A percentile compares a stretch with the other conserved stretches of the same genome.
Evolutionary conservation across 2,329 filamentous ascomycete species (phyloP).

Genomic region (Catunica adiposa): DNA sequence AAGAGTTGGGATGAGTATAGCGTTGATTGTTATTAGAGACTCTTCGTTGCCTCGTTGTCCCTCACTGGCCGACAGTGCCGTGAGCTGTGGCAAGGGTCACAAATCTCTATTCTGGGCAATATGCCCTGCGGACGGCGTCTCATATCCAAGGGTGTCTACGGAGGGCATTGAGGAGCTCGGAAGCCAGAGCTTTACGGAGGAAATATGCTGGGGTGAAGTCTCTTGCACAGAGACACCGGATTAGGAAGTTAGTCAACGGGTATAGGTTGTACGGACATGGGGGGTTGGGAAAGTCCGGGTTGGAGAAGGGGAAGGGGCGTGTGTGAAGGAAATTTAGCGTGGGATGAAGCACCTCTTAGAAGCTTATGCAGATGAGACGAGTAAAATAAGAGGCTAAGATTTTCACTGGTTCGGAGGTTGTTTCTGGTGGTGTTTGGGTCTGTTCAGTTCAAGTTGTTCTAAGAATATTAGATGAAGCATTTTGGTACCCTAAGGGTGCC

Average conservation of each 20-base stretch:
- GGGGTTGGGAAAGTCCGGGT: background rate
- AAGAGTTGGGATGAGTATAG: too few relatives aligned
- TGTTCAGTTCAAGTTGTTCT: background rate
- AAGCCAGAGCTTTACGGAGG: background rate
- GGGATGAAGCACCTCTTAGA: too few relatives aligned
- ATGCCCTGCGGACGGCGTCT: background rate
- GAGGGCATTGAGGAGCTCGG: background rate
- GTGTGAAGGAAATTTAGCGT: background rate
- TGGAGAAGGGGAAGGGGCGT: background rate
- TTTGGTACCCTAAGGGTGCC: background rate
- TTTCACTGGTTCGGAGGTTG: background rate
- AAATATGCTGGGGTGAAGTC: background rate
- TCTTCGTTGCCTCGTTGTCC: background rate
- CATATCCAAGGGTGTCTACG: background rate
- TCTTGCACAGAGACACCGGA: background rate
- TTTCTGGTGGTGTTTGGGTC: background rate
- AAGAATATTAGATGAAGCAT: background rate
- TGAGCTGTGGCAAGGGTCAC: background rate
- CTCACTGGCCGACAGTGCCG: background rate
- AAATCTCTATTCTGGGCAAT: conserved; percentile 1
- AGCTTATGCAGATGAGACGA: too few relatives aligned
- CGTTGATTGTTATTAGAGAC: background rate
- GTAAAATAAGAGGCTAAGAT: background rate
- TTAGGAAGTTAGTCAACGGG: background rate
- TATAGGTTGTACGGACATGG: background rate